phyloP scores from a whole-genome alignment of 2,329 filamentous ascomycete genomes.

The Xylariaceae sp. region DNA sequence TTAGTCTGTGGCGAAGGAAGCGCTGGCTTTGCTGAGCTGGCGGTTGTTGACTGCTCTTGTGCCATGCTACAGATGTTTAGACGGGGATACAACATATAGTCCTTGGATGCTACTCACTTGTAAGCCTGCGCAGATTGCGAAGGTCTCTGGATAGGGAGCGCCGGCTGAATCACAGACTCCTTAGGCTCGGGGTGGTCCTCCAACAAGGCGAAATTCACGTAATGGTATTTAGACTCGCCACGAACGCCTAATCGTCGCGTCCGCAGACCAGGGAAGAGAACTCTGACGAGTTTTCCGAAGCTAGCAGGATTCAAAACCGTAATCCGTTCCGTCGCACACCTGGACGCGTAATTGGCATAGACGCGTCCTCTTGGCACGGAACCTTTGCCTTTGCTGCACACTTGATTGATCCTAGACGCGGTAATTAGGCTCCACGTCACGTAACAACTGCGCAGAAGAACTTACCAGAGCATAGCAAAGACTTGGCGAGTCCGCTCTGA shows the following conservation, averaged over 20 bases:
- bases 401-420: slow-evolving; percentile 60
- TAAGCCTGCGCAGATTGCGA: slow-evolving; percentile 45
- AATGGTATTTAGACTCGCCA: slow-evolving; percentile 98
- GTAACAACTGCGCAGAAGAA: slow-evolving; percentile 12
- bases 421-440: slow-evolving; percentile 23
- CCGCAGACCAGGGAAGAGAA: slow-evolving; percentile 92
- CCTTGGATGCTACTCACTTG: slow-evolving; percentile 38
- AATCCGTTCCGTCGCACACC: slow-evolving; percentile 88
- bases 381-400: slow-evolving; percentile 68
- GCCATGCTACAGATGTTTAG: slow-evolving; percentile 31
- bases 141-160: slow-evolving; percentile 46
- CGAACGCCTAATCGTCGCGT: slow-evolving; percentile 87
- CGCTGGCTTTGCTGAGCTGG: slow-evolving; percentile 21
- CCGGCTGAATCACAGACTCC: slow-evolving; percentile 42
- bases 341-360: slow-evolving; percentile 90
- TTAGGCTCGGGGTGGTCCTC: slow-evolving; percentile 50
- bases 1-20: slow-evolving; percentile 38
- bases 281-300: slow-evolving; percentile 93
- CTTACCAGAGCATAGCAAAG: slow-evolving; percentile 84
- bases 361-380: slow-evolving; percentile 91
- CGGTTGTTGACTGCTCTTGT: slow-evolving; percentile 29
- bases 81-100: not conserved
- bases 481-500: slow-evolving; percentile 79
- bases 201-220: slow-evolving; percentile 61
- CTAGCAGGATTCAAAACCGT: slow-evolving; percentile 94